Evolutionary conservation across 2,329 filamentous ascomycete species (phyloP).

Genomic region (Parastagonospora avenae): DNA sequence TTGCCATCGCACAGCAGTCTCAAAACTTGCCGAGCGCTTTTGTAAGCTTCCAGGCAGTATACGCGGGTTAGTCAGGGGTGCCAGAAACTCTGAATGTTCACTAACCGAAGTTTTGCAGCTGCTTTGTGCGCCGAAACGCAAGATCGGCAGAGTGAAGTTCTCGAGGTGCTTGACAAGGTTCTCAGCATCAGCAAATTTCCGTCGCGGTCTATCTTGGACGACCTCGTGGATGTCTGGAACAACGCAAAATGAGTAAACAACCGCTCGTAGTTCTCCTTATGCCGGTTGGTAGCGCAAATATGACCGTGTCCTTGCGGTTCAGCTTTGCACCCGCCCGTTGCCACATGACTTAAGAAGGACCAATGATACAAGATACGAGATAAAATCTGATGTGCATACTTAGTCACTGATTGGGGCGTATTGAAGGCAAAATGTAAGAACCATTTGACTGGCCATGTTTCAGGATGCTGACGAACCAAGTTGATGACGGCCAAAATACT

Average conservation of each 20-base stretch:
- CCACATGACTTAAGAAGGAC: no score
- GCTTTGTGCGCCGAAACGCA: slow-evolving; percentile 27
- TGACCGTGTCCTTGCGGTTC: no score
- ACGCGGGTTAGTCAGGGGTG: slow-evolving; percentile 27
- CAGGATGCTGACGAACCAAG: no score
- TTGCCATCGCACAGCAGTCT: slow-evolving; percentile 51
- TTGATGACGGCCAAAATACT: no score
- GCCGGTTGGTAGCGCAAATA: no score
- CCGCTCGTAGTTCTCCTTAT: no score
- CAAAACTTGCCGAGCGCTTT: slow-evolving; percentile 35
- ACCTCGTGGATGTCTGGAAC: slow-evolving; percentile 33
- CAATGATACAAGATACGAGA: no score
- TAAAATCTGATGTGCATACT: no score
- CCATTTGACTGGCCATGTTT: no score
- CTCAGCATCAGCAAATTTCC: slow-evolving; percentile 34
- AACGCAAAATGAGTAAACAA: slow-evolving; percentile 34
- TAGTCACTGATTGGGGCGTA: no score
- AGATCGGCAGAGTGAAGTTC: slow-evolving; percentile 22
- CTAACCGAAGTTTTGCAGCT: slow-evolving; percentile 10
- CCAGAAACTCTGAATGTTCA: not conserved
- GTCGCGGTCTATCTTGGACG: slow-evolving; percentile 28
- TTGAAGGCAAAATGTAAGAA: no score
- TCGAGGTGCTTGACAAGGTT: slow-evolving; percentile 19
- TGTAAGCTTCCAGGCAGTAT: slow-evolving; percentile 36
- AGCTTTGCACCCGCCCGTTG: no score